These are phyloP conservation scores for Exsudoporus frostii DNA, from an alignment of 768 basidiomycete species.

Conservation along the genomic window DNA sequence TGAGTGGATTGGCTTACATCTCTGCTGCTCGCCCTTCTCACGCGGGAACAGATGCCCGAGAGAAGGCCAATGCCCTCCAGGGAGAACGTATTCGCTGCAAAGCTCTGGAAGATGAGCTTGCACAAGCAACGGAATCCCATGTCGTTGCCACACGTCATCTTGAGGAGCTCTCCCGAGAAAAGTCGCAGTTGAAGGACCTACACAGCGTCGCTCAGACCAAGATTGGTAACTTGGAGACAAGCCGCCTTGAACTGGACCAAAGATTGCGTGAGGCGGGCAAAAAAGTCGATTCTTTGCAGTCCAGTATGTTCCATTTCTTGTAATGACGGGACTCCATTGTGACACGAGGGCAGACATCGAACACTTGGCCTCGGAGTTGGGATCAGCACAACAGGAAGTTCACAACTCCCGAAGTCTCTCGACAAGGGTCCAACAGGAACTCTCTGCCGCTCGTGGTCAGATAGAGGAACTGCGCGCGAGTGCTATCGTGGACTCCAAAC, in stretches of 20 bases:
- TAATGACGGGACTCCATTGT: slow-evolving; percentile 29
- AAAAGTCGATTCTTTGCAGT: slow-evolving; percentile 16
- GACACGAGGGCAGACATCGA: slow-evolving; percentile 18
- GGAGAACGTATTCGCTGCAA: slow-evolving; percentile 18
- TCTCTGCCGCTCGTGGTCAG: slow-evolving; percentile 16
- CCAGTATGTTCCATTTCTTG: slow-evolving; percentile 19
- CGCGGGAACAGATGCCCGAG: slow-evolving; percentile 14
- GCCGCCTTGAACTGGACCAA: slow-evolving; percentile 9
- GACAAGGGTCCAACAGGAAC: slow-evolving; percentile 18
- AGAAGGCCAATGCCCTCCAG: slow-evolving; percentile 14
- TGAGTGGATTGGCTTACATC: slow-evolving; percentile 11
- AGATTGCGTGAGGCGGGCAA: slow-evolving; percentile 5
- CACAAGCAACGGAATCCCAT: slow-evolving; percentile 13
- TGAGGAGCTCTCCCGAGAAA: slow-evolving; percentile 24
- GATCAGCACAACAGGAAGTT: slow-evolving; percentile 10
- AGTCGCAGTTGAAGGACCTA: slow-evolving; percentile 19
- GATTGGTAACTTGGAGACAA: slow-evolving; percentile 16
- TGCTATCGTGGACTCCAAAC: slow-evolving; percentile 11
- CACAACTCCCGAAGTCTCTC: slow-evolving; percentile 11
- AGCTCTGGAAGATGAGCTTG: slow-evolving; percentile 22
- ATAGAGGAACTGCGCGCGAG: slow-evolving; percentile 18
- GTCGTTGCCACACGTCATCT: slow-evolving; percentile 6
- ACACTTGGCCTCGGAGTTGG: slow-evolving; percentile 18
- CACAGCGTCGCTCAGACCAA: slow-evolving; percentile 9
- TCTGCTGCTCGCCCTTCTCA: not conserved